These are phyloP conservation scores for Aegilops tauschii DNA, from an alignment of 176 grass and related monocot species.

Conservation along the genomic window DNA sequence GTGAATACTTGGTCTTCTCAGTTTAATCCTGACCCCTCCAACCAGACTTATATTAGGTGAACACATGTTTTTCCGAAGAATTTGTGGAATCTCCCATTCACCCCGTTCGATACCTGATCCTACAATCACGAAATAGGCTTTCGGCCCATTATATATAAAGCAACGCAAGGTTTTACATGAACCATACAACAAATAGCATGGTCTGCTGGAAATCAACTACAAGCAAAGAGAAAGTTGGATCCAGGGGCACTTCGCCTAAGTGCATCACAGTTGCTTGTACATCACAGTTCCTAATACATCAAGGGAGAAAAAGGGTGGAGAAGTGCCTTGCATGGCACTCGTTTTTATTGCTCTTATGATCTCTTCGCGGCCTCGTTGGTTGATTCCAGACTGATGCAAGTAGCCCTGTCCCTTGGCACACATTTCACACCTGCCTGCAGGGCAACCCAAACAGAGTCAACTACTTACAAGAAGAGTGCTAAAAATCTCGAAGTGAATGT, in stretches of 20 bases:
- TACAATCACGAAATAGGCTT: no score
- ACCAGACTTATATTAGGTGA: no score
- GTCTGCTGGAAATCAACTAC: not conserved
- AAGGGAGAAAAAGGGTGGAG: not conserved
- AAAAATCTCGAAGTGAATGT: not conserved
- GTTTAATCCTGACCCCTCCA: no score
- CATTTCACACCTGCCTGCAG: not conserved
- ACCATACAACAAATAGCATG: not conserved
- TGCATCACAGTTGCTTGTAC: not conserved
- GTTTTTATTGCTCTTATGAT: conserved; percentile 45
- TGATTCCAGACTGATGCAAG: conserved; percentile 16
- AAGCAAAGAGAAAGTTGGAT: no score
- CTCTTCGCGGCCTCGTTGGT: not conserved
- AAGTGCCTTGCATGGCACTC: conserved; percentile 26
- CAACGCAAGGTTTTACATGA: not conserved
- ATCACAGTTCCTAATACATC: conserved; percentile 15
- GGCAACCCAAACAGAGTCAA: not conserved
- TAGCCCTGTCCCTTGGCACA: not conserved
- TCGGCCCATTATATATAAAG: not conserved
- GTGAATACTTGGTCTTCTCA: no score
- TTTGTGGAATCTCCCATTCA: no score
- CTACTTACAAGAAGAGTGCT: not conserved
- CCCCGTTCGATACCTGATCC: no score
- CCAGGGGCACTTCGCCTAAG: not conserved
- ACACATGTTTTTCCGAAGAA: no score